phyloP scores from a whole-genome alignment of 352 stramenopile genomes.

The Pythium phragmiticola region DNA sequence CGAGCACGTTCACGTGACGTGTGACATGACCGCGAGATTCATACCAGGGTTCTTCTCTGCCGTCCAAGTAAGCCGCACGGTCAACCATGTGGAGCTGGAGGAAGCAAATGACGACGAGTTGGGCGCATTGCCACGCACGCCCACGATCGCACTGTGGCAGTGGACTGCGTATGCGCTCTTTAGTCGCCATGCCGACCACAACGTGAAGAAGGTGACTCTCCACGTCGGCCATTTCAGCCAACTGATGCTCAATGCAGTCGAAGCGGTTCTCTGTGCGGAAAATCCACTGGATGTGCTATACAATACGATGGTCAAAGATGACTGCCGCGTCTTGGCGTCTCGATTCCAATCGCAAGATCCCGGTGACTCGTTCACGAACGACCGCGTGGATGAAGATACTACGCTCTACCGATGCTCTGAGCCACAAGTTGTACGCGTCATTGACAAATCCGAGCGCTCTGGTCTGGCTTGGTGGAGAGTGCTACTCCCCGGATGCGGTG shows the following conservation, averaged over 20 bases:
- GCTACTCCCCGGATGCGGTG: neutral
- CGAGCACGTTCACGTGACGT: neutral
- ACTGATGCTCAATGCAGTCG: neutral
- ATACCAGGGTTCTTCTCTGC: neutral
- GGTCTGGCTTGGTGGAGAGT: neutral
- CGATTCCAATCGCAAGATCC: neutral
- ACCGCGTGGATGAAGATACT: neutral
- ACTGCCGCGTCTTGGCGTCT: neutral
- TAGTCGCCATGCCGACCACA: neutral
- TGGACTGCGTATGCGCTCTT: constrained; percentile 3
- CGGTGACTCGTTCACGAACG: neutral
- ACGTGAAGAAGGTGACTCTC: neutral
- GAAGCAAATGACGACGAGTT: neutral
- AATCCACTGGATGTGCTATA: neutral
- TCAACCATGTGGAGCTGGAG: neutral
- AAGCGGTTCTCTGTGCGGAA: neutral
- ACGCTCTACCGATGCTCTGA: neutral
- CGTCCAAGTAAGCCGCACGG: neutral
- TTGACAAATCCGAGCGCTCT: neutral
- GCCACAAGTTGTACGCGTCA: neutral
- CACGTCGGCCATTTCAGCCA: neutral
- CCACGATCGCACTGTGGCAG: neutral
- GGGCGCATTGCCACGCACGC: neutral
- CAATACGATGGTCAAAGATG: neutral
- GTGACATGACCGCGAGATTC: neutral